A percentile compares a stretch with the other conserved stretches of the same genome.
These are phyloP conservation scores for Penicillium cataractarum DNA, from an alignment of 495 filamentous ascomycete genomes.

Conservation along the genomic window DNA sequence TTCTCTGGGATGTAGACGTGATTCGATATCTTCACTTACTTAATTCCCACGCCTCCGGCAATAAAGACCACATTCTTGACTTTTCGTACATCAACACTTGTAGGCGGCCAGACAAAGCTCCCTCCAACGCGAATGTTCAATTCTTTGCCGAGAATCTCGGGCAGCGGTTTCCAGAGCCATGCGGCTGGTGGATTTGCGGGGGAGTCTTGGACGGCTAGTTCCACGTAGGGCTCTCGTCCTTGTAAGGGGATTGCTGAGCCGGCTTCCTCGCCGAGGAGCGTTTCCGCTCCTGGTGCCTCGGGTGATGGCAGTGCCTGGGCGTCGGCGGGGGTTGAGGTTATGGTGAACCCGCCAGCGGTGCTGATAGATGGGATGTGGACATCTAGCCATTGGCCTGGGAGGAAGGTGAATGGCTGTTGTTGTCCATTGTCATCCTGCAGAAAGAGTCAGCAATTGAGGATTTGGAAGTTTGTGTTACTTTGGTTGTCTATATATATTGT, in stretches of 20 bases:
- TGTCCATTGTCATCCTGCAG: constrained; percentile 19
- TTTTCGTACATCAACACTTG: constrained; percentile 35
- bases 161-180: constrained; percentile 67
- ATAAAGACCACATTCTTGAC: constrained; percentile 69
- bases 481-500: background rate
- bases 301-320: constrained; percentile 37
- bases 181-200: constrained; percentile 69
- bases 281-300: constrained; percentile 22
- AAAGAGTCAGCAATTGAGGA: constrained; percentile 3
- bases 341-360: constrained; percentile 82
- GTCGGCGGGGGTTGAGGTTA: constrained; percentile 71
- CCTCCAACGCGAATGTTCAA: constrained; percentile 76
- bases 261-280: constrained; percentile 26
- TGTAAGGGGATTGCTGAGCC: constrained; percentile 24
- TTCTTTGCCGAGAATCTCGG: constrained; percentile 58
- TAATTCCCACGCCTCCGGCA: constrained; percentile 85
- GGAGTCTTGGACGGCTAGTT: constrained; percentile 73
- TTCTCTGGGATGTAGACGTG: background rate
- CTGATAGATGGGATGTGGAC: constrained; percentile 67
- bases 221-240: constrained; percentile 57
- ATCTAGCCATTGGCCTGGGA: constrained; percentile 92
- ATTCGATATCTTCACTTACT: constrained; percentile 41
- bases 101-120: constrained; percentile 76
- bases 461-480: background rate
- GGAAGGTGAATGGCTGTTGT: constrained; percentile 54